Base-by-base conservation (phyloP, 257 asterid genomes). In the Solanum appendiculatum region DNA sequence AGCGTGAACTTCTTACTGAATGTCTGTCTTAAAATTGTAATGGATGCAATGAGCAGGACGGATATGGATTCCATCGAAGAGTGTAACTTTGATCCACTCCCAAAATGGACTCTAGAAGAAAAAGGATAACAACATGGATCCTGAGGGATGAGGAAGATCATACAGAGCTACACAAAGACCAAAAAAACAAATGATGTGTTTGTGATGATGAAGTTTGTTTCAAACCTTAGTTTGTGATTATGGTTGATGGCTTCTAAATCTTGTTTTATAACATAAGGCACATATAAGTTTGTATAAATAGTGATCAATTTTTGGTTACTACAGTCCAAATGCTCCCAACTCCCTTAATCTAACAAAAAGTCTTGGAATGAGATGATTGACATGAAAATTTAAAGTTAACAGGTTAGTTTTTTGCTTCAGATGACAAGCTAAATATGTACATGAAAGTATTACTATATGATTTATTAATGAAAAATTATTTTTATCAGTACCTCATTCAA, bases 31-130 rank as follows among this genome's bases (percentile, higher is more conserved):
- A n/a, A n/a, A n/a, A n/a, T n/a, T n/a, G n/a, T n/a, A n/a, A n/a
- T n/a, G n/a, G n/a, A n/a, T n/a, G n/a, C n/a, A n/a, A n/a, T n/a
- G n/a, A n/a, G n/a, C 42, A 5, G 98, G 98, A 27, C 82, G 69
- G 4, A 86, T 87, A 7, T 95, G 98, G 97, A 31, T 95, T 90
- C 64, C 87, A 89, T 33, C 2, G 87, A 87, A 13, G 92, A 91
- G 12, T 94, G 99, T 11, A 94, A 94, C 88, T 94, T 89, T 78
- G 98, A 94, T 92, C 94, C 91, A 85, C 98, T 95, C 87, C 94
- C 96, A 0, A 91, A 91, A 73, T 94, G 98, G 72, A 96, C 92
- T 85, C 58, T 92, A 83, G 91, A 86, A 56, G 92, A 75, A 8
- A 89, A 89, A 9, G 83, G 82, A 81, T 68, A 78, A 4, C 29